Base-by-base conservation (phyloP, 2,329 filamentous ascomycete genomes). In the Chrysosporium queenslandicum region DNA sequence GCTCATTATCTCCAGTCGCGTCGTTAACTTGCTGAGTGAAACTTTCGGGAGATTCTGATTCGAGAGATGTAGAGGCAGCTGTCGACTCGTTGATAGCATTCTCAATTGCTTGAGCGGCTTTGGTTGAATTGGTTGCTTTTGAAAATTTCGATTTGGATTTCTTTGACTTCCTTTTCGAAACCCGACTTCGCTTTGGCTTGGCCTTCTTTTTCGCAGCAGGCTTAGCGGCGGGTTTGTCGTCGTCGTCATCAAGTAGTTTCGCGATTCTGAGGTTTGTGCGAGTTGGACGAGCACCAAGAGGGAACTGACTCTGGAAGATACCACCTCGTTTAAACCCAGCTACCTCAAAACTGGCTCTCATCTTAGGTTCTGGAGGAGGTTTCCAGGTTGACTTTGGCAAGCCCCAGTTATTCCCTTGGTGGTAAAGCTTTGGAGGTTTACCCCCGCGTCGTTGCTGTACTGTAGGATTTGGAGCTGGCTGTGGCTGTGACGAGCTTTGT, bases 51-150 rank as follows among this genome's bases (percentile, higher is more conserved):
- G 50, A 41, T n/a, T 30, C 43, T 34, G 51, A 29, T 29, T 56
- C 54, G 21, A 47, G 46, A 32, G 56, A 58, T 40, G 54, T 51
- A n/a, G 57, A 55, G 43, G 57, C 54, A 21, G 58, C 50, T 27
- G 46, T 56, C 7, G 58, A 56, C 25, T 53, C 52, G n/a, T 60
- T 57, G 45, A 55, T 56, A n/a, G 52, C 46, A 7, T 47, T 51
- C 39, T 53, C 52, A 20, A 49, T 20, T 14, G 53, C 50, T 29
- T 52, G 27, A 16, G 41, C 45, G 25, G 56, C 52, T 43, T 53
- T 55, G 55, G 50, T 47, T 52, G 36, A 34, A 49, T 50, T 56
- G 47, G 42, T 32, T 55, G 42, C 45, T 34, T 45, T 57, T 60
- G 53, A 14, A 23, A 29, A 18, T 30, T 41, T 32, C 20, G 55